Percentiles rank a stretch among this genome's conserved stretches.
These are phyloP conservation scores for Ilyonectria destructans DNA, from an alignment of 2,329 filamentous ascomycete species.

Conservation along the genomic window DNA sequence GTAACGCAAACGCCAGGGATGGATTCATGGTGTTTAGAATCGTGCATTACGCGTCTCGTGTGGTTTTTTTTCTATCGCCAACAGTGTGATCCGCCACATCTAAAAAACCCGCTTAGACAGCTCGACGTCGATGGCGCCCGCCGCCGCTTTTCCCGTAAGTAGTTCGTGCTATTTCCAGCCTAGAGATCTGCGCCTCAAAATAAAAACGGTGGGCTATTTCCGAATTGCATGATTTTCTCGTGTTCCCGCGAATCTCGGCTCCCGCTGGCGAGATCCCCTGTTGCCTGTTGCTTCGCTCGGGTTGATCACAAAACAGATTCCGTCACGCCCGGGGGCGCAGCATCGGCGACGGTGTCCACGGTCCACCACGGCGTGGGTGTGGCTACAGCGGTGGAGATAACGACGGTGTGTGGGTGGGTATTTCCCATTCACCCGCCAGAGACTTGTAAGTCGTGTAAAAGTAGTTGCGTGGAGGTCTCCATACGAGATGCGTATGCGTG, in stretches of 20 bases:
- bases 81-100: not conserved
- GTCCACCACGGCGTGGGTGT: constrained; percentile 12
- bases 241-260: not conserved
- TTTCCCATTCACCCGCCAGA: not conserved
- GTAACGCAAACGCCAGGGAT: constrained; percentile 7
- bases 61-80: constrained; percentile 18
- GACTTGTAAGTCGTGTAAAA: constrained; percentile 11
- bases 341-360: not conserved
- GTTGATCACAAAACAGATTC: constrained; percentile 3
- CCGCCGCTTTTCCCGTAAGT: not conserved
- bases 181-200: not conserved
- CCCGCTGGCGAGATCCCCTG: too few species aligned
- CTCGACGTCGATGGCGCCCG: not conserved
- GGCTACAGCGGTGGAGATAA: not conserved
- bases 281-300: not conserved
- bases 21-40: constrained; percentile 4
- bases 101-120: not conserved
- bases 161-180: not conserved
- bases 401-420: not conserved
- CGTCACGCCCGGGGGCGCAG: constrained; percentile 15
- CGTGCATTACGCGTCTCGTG: constrained; percentile 23
- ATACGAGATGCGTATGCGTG: constrained; percentile 11
- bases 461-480: not conserved
- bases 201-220: constrained; percentile 1
- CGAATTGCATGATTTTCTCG: not conserved